Percentiles rank a stretch among this genome's conserved stretches.
These are phyloP conservation scores for Aegilops speltoides DNA, from an alignment of 176 grass and related monocot genomes.

Conservation along the genomic window DNA sequence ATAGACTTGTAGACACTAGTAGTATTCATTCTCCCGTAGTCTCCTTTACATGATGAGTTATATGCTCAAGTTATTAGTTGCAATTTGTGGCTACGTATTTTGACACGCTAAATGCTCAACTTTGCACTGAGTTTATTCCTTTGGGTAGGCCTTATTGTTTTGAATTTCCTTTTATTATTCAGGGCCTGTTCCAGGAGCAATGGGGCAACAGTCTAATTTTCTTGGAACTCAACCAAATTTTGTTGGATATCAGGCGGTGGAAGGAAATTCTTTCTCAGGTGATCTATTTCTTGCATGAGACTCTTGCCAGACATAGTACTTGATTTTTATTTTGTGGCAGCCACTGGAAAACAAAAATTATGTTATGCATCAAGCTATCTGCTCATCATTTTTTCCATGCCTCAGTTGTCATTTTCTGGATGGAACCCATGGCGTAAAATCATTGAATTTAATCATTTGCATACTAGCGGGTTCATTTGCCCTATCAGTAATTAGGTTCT, in stretches of 20 bases:
- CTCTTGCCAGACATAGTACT: neutral
- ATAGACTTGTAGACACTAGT: neutral
- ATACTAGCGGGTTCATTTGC: conserved; percentile 21
- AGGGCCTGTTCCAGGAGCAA: conserved; percentile 28
- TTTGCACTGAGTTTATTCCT: neutral
- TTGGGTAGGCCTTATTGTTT: conserved; percentile 8
- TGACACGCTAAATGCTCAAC: neutral
- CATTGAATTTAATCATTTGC: neutral
- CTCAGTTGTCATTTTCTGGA: neutral
- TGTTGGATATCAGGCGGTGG: conserved; percentile 25
- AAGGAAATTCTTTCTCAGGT: conserved; percentile 48
- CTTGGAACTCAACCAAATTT: conserved; percentile 35
- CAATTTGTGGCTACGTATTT: neutral
- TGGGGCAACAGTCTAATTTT: conserved; percentile 41
- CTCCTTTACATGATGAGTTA: neutral
- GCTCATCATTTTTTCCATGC: neutral
- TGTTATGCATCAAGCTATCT: neutral
- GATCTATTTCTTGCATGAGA: conserved; percentile 21
- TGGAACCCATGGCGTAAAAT: neutral
- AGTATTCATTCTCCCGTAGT: neutral
- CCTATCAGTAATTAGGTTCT: neutral
- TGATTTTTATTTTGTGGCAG: neutral
- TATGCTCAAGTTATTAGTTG: neutral
- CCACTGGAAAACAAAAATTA: neutral
- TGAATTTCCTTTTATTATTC: neutral